These are phyloP conservation scores for Geranium rotundifolium DNA, from an alignment of 345 rosid genomes.

Conservation along the genomic window DNA sequence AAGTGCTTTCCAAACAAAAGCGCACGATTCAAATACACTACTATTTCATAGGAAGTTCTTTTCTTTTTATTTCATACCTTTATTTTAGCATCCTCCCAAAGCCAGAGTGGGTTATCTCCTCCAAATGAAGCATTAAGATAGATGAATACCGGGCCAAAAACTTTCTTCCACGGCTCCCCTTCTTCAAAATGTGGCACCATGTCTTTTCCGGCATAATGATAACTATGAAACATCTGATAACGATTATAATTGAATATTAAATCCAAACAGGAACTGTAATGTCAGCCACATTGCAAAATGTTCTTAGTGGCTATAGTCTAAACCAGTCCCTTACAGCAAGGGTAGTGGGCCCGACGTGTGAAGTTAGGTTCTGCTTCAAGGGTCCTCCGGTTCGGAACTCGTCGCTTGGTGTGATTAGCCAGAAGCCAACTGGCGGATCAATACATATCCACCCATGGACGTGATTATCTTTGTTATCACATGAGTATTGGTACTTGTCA, in stretches of 20 bases:
- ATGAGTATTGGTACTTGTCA: slow-evolving; percentile 77
- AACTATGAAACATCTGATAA: slow-evolving; percentile 66
- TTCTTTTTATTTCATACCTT: slow-evolving; percentile 32
- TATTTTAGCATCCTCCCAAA: slow-evolving; percentile 75
- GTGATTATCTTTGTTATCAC: slow-evolving; percentile 45
- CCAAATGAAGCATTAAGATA: slow-evolving; percentile 52
- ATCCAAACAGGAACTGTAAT: background rate
- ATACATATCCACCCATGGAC: slow-evolving; percentile 90
- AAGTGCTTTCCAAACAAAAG: background rate
- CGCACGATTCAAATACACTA: background rate
- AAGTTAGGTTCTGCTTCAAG: slow-evolving; percentile 64
- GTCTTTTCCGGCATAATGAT: slow-evolving; percentile 80
- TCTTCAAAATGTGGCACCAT: slow-evolving; percentile 37
- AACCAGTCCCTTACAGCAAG: slow-evolving; percentile 50
- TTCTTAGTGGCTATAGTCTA: background rate
- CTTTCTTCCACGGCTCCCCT: slow-evolving; percentile 83
- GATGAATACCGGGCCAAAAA: slow-evolving; percentile 71
- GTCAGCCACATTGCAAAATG: background rate
- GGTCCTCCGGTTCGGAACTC: slow-evolving; percentile 91
- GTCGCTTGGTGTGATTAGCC: slow-evolving; percentile 94
- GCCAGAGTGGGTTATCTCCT: slow-evolving; percentile 35
- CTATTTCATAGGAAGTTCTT: background rate
- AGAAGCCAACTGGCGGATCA: slow-evolving; percentile 60
- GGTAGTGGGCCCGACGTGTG: slow-evolving; percentile 77
- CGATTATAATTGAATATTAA: background rate